Percentiles rank a stretch among this genome's conserved stretches.
Evolutionary conservation across 2,329 filamentous ascomycete genomes (phyloP).

Genomic region (Helminthosporium solani): DNA sequence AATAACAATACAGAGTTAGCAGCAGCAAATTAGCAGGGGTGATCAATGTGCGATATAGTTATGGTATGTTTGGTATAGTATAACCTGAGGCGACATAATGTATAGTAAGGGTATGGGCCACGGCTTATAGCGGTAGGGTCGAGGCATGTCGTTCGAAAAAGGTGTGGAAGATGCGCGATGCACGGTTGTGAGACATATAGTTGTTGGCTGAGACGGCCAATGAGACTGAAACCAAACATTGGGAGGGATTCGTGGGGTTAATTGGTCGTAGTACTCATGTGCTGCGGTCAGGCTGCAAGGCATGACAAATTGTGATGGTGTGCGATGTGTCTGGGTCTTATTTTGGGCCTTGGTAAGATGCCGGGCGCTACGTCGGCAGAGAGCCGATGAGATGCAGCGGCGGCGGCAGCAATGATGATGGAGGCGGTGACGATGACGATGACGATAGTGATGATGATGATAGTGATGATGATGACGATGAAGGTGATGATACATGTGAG

Average conservation of each 20-base stretch:
- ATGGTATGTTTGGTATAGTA: no score
- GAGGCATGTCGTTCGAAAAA: constrained; percentile 16
- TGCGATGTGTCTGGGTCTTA: neutral
- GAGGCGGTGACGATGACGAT: no score
- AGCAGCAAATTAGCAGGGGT: no score
- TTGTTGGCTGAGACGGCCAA: constrained; percentile 34
- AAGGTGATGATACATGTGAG: no score
- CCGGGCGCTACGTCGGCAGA: neutral
- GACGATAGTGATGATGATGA: no score
- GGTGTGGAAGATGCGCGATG: constrained; percentile 19
- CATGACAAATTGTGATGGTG: constrained; percentile 25
- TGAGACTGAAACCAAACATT: constrained; percentile 42
- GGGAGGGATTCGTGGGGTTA: constrained; percentile 11
- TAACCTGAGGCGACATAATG: no score
- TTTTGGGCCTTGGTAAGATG: neutral
- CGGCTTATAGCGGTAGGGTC: no score
- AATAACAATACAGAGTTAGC: no score
- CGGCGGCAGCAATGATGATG: no score
- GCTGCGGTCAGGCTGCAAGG: constrained; percentile 3
- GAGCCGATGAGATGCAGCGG: constrained; percentile 3
- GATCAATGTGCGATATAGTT: no score
- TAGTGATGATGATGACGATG: no score
- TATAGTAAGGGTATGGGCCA: no score
- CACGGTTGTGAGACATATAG: constrained; percentile 28
- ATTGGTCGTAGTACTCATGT: constrained; percentile 12